Evolutionary conservation across 2,329 filamentous ascomycete species (phyloP).

Genomic region (Aspergillus sp.): DNA sequence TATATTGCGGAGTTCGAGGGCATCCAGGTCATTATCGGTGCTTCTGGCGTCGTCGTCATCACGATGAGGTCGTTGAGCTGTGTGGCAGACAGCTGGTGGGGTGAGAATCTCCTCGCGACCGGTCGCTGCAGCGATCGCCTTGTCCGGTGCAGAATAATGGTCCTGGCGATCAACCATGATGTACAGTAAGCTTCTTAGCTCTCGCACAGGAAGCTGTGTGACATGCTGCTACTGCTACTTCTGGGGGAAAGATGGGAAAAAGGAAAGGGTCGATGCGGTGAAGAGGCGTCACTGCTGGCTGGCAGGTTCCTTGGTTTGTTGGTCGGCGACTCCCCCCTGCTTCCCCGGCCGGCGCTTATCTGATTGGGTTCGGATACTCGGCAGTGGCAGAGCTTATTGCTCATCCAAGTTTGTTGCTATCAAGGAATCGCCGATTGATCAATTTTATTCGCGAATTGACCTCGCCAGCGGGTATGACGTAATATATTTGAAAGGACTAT

Average conservation of each 20-base stretch:
- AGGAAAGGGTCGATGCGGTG: background rate
- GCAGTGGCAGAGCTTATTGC: background rate
- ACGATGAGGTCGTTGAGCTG: background rate
- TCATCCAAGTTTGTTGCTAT: background rate
- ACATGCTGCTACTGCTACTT: background rate
- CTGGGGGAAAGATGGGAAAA: no score
- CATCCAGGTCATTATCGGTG: slow-evolving; percentile 18
- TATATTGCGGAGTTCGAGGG: slow-evolving; percentile 34
- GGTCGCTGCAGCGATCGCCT: background rate
- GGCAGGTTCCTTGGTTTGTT: background rate
- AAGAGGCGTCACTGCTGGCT: background rate
- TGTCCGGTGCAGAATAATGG: background rate
- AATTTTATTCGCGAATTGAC: no score
- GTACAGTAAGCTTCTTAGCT: background rate
- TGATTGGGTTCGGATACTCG: background rate
- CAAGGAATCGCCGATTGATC: no score
- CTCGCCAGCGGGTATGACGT: no score
- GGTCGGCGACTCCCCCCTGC: background rate
- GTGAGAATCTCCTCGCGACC: background rate
- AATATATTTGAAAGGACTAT: no score
- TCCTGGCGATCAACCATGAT: background rate
- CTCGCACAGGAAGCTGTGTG: background rate
- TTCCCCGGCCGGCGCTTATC: background rate
- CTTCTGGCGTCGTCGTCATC: slow-evolving; percentile 2
- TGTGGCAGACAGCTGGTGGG: background rate